phyloP scores from a whole-genome alignment of 768 basidiomycete species.

The Amyloporia xantha region DNA sequence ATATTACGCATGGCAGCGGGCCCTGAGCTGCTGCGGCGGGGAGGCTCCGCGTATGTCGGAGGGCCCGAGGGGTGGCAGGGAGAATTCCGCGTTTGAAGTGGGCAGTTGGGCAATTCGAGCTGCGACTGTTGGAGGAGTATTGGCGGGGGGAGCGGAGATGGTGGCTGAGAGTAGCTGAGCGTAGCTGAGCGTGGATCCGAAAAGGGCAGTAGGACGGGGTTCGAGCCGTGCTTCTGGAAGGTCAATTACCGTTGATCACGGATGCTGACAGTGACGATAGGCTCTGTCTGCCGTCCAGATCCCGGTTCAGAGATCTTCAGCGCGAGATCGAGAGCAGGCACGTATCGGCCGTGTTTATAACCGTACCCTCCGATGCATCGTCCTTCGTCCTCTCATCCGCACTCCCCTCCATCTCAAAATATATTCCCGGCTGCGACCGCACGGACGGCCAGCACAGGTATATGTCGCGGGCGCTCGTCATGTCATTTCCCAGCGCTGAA shows the following conservation, averaged over 20 bases:
- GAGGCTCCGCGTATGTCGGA: too few relatives aligned
- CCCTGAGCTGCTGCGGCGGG: too few relatives aligned
- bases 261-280: conserved; percentile 14
- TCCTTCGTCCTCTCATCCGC: background rate
- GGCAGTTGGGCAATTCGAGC: too few relatives aligned
- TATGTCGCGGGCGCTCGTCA: background rate
- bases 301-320: background rate
- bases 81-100: too few relatives aligned
- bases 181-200: conserved; percentile 9
- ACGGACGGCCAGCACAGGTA: background rate
- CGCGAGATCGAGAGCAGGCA: background rate
- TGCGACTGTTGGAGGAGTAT: too few relatives aligned
- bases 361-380: background rate
- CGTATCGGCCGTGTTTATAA: background rate
- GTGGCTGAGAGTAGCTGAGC: conserved; percentile 2
- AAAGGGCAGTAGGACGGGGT: conserved; percentile 18
- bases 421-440: background rate
- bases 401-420: too few relatives aligned
- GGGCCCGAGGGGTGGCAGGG: too few relatives aligned
- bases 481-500: conserved; percentile 1
- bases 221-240: background rate
- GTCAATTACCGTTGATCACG: conserved; percentile 12
- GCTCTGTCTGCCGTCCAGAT: background rate
- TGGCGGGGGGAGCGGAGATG: background rate
- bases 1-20: too few relatives aligned